Evolutionary conservation across 768 basidiomycete species (phyloP), one percentile per base, ranked within the genome.

Genomic region (Suillus paluster): DNA sequence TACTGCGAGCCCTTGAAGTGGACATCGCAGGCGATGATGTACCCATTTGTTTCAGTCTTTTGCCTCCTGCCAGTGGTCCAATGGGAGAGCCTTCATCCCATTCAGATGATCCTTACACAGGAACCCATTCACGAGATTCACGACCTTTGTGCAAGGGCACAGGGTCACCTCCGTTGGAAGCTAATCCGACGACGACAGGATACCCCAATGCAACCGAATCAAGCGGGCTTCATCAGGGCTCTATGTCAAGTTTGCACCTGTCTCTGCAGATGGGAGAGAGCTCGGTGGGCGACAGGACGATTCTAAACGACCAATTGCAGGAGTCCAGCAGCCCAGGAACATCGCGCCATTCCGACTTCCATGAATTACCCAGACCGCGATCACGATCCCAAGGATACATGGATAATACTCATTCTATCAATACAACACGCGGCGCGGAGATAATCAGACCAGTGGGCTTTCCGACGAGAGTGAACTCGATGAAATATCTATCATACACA

Each of bases 31-130:
- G n/a, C n/a, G 50, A 21, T 3, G 7, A 8, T 52, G 2, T 9
- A 34, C 19, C 33, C 6, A 25, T 30, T 44, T 58, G 44, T 44
- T 34, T 9, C 38, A 58, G 57, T 46, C 12, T 33, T 23, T 14
- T 45, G 19, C 57, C 57, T 25, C 17, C 42, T n/a, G n/a, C n/a
- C n/a, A n/a, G n/a, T 46, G 19, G 5, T 30, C 19, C n/a, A 33
- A 42, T n/a, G 30, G 30, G 41, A n/a, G 15, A 57, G 2, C 21
- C 57, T 17, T 12, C 14, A 17, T 58, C 57, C 14, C 19, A 27
- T 58, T 58, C 57, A 21, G 45, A 58, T 58, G 12, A 33, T 7
- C 57, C 57, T 49, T 58, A 49, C 27, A 9, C 4, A 30, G 17
- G 27, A n/a, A 10, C 15, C 19, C 36, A 27, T 23, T 33, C 15